Conservation (phyloP, 768 basidiomycete genomes). For the Artomyces pyxidatus region DNA sequence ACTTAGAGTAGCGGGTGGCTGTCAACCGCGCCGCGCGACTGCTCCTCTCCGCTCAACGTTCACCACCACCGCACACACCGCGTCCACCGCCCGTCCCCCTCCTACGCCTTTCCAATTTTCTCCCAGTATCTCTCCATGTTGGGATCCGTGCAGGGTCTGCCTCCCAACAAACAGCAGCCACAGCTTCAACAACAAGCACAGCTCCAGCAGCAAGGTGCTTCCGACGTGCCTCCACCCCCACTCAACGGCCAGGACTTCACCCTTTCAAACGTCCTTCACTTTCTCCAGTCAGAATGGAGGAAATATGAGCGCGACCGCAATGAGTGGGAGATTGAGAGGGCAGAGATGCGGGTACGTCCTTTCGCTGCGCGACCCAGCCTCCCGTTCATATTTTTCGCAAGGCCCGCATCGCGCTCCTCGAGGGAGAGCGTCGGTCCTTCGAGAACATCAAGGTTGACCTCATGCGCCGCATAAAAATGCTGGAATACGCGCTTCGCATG, state of each 20-base stretch:
- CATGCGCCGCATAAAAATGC: conserved; percentile 96
- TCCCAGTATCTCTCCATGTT: conserved; percentile 46
- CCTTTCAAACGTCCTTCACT: conserved; percentile 91
- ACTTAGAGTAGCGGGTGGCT: no score
- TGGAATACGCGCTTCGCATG: conserved; percentile 93
- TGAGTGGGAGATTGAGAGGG: conserved; percentile 99
- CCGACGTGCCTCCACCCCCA: conserved; percentile 62
- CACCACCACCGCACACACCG: conserved; percentile 1
- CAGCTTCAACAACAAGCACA: conserved; percentile 50
- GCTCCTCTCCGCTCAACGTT: neutral
- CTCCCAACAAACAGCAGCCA: conserved; percentile 19
- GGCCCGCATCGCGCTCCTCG: conserved; percentile 95
- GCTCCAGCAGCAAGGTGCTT: conserved; percentile 44
- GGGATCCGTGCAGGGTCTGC: conserved; percentile 48
- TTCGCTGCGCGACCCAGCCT: conserved; percentile 19
- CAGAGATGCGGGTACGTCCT: conserved; percentile 89
- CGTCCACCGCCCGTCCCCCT: conserved; percentile 2
- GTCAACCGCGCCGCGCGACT: no score
- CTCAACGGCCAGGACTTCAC: conserved; percentile 90
- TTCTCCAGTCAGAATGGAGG: conserved; percentile 96
- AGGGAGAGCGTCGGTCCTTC: conserved; percentile 93
- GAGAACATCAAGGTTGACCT: conserved; percentile 96
- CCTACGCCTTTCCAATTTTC: conserved; percentile 15
- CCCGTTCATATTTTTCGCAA: conserved; percentile 24
- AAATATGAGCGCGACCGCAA: conserved; percentile 97